Evolutionary conservation across 768 basidiomycete species (phyloP), one percentile per base, ranked within the genome.

Genomic region (Tephrocybe rancida): DNA sequence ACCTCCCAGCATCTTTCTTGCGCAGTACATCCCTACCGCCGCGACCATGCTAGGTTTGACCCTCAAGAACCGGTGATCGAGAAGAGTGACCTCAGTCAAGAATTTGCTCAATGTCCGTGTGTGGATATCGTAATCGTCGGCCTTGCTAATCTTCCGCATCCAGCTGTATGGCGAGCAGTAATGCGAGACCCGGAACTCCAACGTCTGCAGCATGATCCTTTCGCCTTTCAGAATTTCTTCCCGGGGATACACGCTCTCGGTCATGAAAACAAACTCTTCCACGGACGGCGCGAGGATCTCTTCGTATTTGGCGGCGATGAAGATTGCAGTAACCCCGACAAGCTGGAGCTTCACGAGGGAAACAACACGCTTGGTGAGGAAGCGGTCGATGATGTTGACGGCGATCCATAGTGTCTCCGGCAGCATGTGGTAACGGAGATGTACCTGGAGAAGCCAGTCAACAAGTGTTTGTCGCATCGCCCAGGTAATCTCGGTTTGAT

Each of bases 351-450:
- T 96, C 64, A 90, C 83, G 35, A 95, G 75, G 3, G 90, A 92
- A 16, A 96, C 93, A 51, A 92, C 86, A 27, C 93, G 87, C 64
- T 88, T 86, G 46, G 89, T 91, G 44, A 96, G 79, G 80, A 96
- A 95, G 57, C 93, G 89, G 67, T 96, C 93, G 59, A 96, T 83
- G 56, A 99, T 87, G 76, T 98, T 99, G 79, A 99, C 83, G 37
- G 96, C 92, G 64, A 98, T 98, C 97, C 97, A 99, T 16, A 98
- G 83, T 2, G 97, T 99, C 72, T 99, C 97, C 25, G 97, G 96
- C 43, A 98, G 84, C 92, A 99, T 93, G 77, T 98, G 96, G 79
- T 98, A 99, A 25, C 95, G 88, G 56, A 98, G 77, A 76, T 99
- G 97, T 29, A 98, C 94, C 69, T 98, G 96, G 50, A 96, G 82